Conservation (phyloP, 1,139 yeast species). For the Yamadazyma mexicana region DNA sequence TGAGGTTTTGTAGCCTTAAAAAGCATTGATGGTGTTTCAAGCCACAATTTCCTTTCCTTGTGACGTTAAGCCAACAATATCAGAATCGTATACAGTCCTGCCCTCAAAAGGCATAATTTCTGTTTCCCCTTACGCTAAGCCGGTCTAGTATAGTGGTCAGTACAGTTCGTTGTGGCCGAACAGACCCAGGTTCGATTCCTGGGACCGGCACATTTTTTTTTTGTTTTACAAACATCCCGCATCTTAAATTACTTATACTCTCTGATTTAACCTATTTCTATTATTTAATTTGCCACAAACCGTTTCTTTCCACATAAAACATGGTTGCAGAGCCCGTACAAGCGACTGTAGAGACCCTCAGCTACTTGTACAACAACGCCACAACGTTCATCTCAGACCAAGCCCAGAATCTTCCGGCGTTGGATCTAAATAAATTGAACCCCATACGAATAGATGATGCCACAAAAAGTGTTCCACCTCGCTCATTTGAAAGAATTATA, state of each 20-base stretch:
- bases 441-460: background rate
- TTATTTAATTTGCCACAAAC: background rate
- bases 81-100: no score
- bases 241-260: background rate
- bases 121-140: slow-evolving; percentile 19
- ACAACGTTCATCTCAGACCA: slow-evolving; percentile 20
- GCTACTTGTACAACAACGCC: slow-evolving; percentile 24
- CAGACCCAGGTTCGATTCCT: slow-evolving; percentile 59
- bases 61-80: no score
- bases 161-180: slow-evolving; percentile 58
- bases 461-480: background rate
- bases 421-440: slow-evolving; percentile 9
- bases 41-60: no score
- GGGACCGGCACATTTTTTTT: slow-evolving; percentile 47
- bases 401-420: slow-evolving; percentile 7
- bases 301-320: background rate
- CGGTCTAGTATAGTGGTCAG: slow-evolving; percentile 54
- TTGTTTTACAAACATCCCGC: slow-evolving; percentile 14
- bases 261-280: no score
- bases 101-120: no score
- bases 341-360: slow-evolving; percentile 36
- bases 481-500: slow-evolving; percentile 9
- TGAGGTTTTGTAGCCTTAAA: no score
- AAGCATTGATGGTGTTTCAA: no score
- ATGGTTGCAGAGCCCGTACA: slow-evolving; percentile 52